Evolutionary conservation across 106 monocot species (phyloP), one percentile per base, ranked within the genome.

Genomic region (Dendrobium officinale): DNA sequence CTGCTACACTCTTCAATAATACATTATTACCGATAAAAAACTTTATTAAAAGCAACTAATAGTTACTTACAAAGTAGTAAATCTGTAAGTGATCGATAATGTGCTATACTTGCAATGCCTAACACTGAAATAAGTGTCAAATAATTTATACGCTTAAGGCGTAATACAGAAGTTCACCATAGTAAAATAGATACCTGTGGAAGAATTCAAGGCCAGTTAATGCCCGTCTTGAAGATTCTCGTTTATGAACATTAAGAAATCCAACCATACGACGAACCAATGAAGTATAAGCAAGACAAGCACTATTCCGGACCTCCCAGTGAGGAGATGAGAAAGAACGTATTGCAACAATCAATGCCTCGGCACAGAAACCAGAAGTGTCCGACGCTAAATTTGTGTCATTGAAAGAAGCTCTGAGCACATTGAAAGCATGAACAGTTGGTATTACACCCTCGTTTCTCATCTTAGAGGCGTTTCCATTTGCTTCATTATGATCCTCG

Each of bases 191-290:
- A 77, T 88, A 95, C 99, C 99, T 91, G 67, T 99, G 92, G 80
- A 99, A 99, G 76, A 95, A 99, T 59, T 99, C 95, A 72, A 95
- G 88, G 42, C 95, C 95, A 78, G 99, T 99, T 77, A 99, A 82
- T 48, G 93, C 85, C 31, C 91, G 85, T 40, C 91, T 87, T 72
- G 87, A 72, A 78, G 99, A 91, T 73, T 95, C 87, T 42, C 87
- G 88, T 61, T 90, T 93, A 26, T 95, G 95, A 67, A 95, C 88
- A 80, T 99, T 99, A 40, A 99, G 87, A 78, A 95, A 99, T 72
- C 99, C 99, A 87, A 99, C 84, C 99, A 99, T 95, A 26, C 99
- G 92, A 54, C 99, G 89, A 33, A 99, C 85, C 78, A 99, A 75
- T 56, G 95, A 91, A 79, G 99, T 91, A 51, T 93, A 99, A 67